Evolutionary conservation across 1,139 yeast species (phyloP), one percentile per base, ranked within the genome.

Genomic region (Candida albicans): DNA sequence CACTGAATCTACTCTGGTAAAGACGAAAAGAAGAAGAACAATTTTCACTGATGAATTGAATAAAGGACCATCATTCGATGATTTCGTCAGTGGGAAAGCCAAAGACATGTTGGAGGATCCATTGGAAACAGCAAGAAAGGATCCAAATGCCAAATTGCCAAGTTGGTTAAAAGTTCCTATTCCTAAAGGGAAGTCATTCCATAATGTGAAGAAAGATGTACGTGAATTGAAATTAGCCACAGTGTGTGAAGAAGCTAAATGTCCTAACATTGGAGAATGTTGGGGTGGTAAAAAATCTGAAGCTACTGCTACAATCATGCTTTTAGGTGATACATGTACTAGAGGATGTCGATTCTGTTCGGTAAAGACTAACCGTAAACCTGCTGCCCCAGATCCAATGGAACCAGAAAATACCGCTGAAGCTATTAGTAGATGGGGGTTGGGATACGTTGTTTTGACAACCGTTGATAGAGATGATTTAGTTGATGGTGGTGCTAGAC

Each of bases 261-360:
- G 99, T 67, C 99, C 99, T 14, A 95, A 95, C 62, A 95, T 95
- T 48, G 97, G 98, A 41, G 99, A 95, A 64, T 95, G 99, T 67
- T 95, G 99, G 99, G 98, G 99, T 43, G 99, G 99, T 29, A 82
- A 85, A 58, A 90, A 90, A 64, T 78, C 91, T 6, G 95, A 88
- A 57, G 97, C 99, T n/a, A 95, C 99, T 3, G 99, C 99, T 5
- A 95, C 99, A 2, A 93, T 95, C 57, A 95, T 95, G 99, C 74
- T 95, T 51, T 77, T 95, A 77, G 99, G 99, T 48, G 99, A 95
- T 59, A 93, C 99, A 0, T 95, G 99, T 68, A 95, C 99, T 4
- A 77, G 99, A 65, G 99, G 99, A 10, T 95, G 99, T 62, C 77
- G 99, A 50, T 95, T 95, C 68, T 95, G 99, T 65, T 87, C 96